A percentile compares a stretch with the other conserved stretches of the same genome.
Conservation (phyloP, 164 flowering plant species). For the Chloranthus sessilifolius region DNA sequence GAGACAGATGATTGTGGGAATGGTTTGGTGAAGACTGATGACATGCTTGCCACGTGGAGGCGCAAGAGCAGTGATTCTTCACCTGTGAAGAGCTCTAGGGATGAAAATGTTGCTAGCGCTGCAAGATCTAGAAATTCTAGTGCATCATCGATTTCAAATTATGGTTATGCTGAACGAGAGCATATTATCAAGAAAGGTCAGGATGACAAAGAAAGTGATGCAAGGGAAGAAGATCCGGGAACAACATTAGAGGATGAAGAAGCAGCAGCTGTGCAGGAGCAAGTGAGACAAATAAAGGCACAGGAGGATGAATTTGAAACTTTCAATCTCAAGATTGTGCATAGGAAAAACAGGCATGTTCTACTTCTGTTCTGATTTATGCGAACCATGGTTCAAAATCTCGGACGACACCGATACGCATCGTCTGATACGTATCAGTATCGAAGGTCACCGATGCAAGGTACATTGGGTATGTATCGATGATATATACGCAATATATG, state of each 20-base stretch:
- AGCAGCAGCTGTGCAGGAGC: conserved; percentile 94
- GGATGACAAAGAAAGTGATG: conserved; percentile 35
- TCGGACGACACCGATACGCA: no score
- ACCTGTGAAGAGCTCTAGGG: conserved; percentile 56
- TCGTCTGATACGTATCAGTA: no score
- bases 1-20: no score
- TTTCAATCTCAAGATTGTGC: conserved; percentile 89
- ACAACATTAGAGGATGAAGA: conserved; percentile 88
- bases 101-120: conserved; percentile 47
- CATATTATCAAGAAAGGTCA: conserved; percentile 40
- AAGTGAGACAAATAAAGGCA: conserved; percentile 89
- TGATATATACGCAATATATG: no score
- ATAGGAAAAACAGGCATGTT: conserved; percentile 89
- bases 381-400: no score
- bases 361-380: no score
- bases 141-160: conserved; percentile 60
- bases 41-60: conserved; percentile 69
- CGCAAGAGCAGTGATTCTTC: conserved; percentile 72
- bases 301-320: conserved; percentile 99
- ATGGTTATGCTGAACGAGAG: conserved; percentile 52
- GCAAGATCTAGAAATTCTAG: conserved; percentile 53
- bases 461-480: no score
- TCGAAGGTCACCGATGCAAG: no score
- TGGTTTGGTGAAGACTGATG: conserved; percentile 42
- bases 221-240: conserved; percentile 66